Percentiles rank a stretch among this genome's conserved stretches.
Conservation (phyloP, 495 filamentous ascomycete genomes). For the Endocarpon pusillum region DNA sequence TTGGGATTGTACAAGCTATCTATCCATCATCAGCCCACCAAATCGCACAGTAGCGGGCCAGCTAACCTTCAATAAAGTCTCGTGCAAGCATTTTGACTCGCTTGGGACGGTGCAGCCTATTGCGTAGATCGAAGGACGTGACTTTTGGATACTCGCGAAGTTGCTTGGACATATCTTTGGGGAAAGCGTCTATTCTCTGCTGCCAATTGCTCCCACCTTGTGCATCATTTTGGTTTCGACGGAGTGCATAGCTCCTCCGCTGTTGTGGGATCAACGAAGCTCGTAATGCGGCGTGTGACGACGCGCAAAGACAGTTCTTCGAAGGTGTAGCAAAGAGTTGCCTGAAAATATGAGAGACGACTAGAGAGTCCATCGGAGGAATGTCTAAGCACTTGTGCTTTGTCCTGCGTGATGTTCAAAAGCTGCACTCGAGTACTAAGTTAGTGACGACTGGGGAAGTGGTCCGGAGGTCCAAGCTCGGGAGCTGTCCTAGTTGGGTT, state of each 20-base stretch:
- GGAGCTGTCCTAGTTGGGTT: too few species aligned
- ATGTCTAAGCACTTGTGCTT: too few species aligned
- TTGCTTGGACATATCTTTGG: conserved; percentile 60
- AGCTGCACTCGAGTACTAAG: too few species aligned
- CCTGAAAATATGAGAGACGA: conserved; percentile 61
- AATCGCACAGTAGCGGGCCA: neutral
- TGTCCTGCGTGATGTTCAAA: too few species aligned
- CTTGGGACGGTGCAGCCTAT: conserved; percentile 55
- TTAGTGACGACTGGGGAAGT: too few species aligned
- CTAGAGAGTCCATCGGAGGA: conserved; percentile 65
- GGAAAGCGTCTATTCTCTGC: conserved; percentile 53
- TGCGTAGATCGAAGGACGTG: conserved; percentile 59
- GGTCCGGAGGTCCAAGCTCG: too few species aligned
- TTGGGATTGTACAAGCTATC: conserved; percentile 93
- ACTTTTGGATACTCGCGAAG: conserved; percentile 66
- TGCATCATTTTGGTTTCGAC: conserved; percentile 20
- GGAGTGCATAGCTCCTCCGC: conserved; percentile 16
- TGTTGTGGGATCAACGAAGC: conserved; percentile 9
- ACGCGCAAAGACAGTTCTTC: conserved; percentile 43
- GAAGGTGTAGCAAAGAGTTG: conserved; percentile 58
- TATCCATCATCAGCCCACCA: conserved; percentile 16
- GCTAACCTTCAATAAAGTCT: conserved; percentile 89
- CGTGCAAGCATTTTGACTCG: conserved; percentile 91
- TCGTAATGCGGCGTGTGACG: conserved; percentile 20
- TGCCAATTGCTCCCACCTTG: conserved; percentile 45